A percentile compares a stretch with the other conserved stretches of the same genome.
Conservation (phyloP, 768 basidiomycete species). For the Cystofilobasidium capitatum region DNA sequence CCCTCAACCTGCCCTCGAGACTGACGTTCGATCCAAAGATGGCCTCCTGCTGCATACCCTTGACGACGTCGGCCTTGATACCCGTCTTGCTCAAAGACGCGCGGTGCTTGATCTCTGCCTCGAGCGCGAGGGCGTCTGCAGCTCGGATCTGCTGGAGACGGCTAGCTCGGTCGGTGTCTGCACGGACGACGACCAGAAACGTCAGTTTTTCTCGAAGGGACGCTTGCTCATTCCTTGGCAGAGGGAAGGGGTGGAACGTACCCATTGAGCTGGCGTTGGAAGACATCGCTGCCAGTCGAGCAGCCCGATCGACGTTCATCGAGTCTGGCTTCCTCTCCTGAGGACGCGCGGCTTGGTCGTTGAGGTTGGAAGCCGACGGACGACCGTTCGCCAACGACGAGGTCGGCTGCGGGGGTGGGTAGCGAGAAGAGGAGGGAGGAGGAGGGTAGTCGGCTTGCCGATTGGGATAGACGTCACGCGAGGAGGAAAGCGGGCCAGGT, state of each 20-base stretch:
- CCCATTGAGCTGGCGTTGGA: conserved; percentile 55
- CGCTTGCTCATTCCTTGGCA: no score
- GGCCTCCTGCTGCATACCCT: conserved; percentile 22
- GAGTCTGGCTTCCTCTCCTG: conserved; percentile 31
- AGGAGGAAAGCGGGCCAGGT: conserved; percentile 43
- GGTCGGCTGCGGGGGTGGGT: no score
- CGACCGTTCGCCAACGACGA: no score
- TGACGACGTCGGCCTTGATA: conserved; percentile 22
- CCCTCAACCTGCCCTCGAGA: conserved; percentile 23
- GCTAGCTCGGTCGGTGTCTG: conserved; percentile 11
- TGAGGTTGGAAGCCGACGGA: conserved; percentile 38
- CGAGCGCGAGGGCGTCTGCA: conserved; percentile 1
- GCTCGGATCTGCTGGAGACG: conserved; percentile 10
- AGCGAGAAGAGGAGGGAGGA: conserved; percentile 8
- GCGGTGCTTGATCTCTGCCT: conserved; percentile 6
- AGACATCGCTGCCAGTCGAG: conserved; percentile 84
- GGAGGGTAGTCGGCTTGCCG: neutral
- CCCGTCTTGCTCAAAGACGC: conserved; percentile 14
- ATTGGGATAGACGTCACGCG: conserved; percentile 22
- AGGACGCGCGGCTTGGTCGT: conserved; percentile 27
- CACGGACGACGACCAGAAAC: neutral
- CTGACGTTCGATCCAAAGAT: conserved; percentile 18
- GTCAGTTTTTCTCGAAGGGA: no score
- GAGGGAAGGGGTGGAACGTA: neutral
- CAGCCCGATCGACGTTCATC: conserved; percentile 53